Conservation (phyloP, 768 basidiomycete species). For the Roridomyces roridus region DNA sequence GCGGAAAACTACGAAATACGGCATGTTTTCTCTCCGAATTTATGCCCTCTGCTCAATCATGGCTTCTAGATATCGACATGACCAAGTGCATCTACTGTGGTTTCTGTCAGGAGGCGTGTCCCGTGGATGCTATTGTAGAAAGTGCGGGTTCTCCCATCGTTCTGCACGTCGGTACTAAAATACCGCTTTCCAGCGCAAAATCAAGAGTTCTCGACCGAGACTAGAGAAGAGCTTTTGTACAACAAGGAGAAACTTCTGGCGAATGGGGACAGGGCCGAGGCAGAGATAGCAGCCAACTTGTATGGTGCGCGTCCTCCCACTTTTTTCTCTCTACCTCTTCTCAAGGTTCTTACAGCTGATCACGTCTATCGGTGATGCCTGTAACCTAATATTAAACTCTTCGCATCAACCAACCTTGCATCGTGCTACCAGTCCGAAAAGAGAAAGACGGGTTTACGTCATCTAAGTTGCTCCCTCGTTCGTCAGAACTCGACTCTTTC, state of each 20-base stretch:
- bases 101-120: constrained; percentile 99
- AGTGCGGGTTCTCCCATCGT: constrained; percentile 60
- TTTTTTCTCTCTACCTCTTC: constrained; percentile 31
- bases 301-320: constrained; percentile 51
- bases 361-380: constrained; percentile 79
- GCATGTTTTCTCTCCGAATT: constrained; percentile 44
- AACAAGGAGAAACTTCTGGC: constrained; percentile 99
- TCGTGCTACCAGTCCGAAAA: constrained; percentile 28
- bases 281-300: constrained; percentile 96
- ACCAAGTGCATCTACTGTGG: constrained; percentile 99
- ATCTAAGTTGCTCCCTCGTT: constrained; percentile 10
- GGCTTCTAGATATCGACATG: constrained; percentile 91
- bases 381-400: constrained; percentile 28
- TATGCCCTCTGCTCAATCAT: constrained; percentile 15
- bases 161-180: constrained; percentile 8
- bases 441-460: constrained; percentile 12
- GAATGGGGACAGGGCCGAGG: constrained; percentile 95
- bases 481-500: constrained; percentile 11
- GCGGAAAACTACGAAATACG: constrained; percentile 96
- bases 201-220: constrained; percentile 97
- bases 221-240: constrained; percentile 96
- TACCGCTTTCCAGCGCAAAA: constrained; percentile 76
- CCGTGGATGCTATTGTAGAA: constrained; percentile 99
- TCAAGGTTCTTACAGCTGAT: constrained; percentile 60
- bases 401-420: constrained; percentile 15